Evolutionary conservation across 371 early-diverging fungal species (phyloP), one percentile per base, ranked within the genome.

Genomic region (Mucor sp.): DNA sequence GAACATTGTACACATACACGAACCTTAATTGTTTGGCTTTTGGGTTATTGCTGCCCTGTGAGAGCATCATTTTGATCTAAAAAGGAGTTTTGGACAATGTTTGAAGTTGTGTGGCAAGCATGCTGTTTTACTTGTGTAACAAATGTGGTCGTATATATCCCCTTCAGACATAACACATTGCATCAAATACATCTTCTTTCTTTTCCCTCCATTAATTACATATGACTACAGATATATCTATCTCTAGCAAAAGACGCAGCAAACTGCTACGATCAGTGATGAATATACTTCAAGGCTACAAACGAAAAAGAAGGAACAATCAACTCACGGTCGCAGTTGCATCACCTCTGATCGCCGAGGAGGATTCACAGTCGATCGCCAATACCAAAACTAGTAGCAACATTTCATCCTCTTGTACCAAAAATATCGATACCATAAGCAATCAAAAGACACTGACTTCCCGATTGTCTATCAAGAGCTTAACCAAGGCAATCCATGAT

Each of bases 401-500:
- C 2, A 14, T 23, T 9, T 9, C 50, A 11, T 3, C 50, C 23
- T 23, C 50, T 23, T 25, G 23, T 12, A 25, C 4, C 9, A 25
- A 2, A 19, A 50, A 50, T 11, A 50, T 25, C 25, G 23, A 23
- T 4, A 23, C 0, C 44, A 7, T 1, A 11, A 19, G 25, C n/a
- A 50, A 50, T 25, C 50, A 50, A 50, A 21, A 50, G 12, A 11
- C 11, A 19, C 14, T 50, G 25, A 50, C 23, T 3, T 50, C 50
- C 3, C 21, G 50, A 25, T 3, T 50, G 12, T 50, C 50, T 0
- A 35, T 62, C 21, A 62, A 62, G 23, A 23, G n/a, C 21, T 35
- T 62, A 0, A 21, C 62, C 15, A 62, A 50, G 33, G 28, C 33
- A 3, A 62, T 62, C n/a, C 48, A 47, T 15, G 62, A 62, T 23